Evolutionary conservation across 768 basidiomycete species (phyloP).

Genomic region (Hygrocybe punicea): DNA sequence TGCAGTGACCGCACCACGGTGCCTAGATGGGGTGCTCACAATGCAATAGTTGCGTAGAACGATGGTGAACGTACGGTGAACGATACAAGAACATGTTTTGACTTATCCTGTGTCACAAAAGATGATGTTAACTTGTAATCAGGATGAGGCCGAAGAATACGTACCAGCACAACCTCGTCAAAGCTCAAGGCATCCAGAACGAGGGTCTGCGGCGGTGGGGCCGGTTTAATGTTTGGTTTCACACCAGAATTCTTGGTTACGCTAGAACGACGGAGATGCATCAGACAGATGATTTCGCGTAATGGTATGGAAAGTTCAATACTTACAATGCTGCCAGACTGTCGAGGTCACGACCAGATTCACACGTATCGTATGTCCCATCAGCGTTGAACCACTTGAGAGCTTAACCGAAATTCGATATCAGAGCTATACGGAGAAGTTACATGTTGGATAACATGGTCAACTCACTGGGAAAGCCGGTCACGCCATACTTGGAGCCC

Average conservation of each 20-base stretch:
- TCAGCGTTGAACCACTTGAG: constrained; percentile 85
- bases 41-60: constrained; percentile 4
- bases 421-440: not conserved
- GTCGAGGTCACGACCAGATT: constrained; percentile 78
- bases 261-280: constrained; percentile 38
- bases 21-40: constrained; percentile 38
- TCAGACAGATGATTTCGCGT: not conserved
- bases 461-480: constrained; percentile 80
- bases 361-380: constrained; percentile 66
- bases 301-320: not conserved
- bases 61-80: constrained; percentile 56
- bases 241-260: constrained; percentile 71
- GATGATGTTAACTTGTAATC: not conserved
- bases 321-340: constrained; percentile 71
- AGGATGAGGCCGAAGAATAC: constrained; percentile 12
- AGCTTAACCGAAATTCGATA: constrained; percentile 47
- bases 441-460: not conserved
- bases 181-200: constrained; percentile 72
- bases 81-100: constrained; percentile 81
- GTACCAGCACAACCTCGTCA: constrained; percentile 66
- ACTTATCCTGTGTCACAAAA: constrained; percentile 44
- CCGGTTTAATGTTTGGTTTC: constrained; percentile 84
- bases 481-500: constrained; percentile 75
- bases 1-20: constrained; percentile 95
- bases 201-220: constrained; percentile 67